Base-by-base conservation (phyloP, 768 basidiomycete species). In the Exidia glandulosa region DNA sequence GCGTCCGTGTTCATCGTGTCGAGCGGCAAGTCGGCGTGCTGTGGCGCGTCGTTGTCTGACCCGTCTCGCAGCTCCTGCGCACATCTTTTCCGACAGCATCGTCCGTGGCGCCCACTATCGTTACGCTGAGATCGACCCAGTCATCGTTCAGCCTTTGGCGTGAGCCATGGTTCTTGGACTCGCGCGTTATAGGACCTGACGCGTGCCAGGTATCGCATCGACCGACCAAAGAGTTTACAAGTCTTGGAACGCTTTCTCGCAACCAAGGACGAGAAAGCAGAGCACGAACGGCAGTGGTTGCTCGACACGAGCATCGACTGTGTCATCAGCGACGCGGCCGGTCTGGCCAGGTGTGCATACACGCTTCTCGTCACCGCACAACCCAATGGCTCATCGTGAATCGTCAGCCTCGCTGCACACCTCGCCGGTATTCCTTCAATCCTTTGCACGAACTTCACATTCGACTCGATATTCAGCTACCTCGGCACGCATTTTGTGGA, bases 401-500 rank as follows among this genome's bases (percentile, higher is more conserved):
- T 48, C 29, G 10, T 48, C 62, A 88, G 86, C 65, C 76, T 85
- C 34, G 86, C 88, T 1, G 88, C 87, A 2, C 80, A 83, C 50
- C 68, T 74, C 36, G 79, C 82, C 0, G 77, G 79, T 1, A 74
- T 90, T n/a, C 88, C 87, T 1, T 85, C 85, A 1, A 75, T 84
- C 41, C 73, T 91, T 19, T 79, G 90, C 63, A 88, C 87, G 48
- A 91, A 91, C 73, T 91, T 91, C 68, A 86, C 87, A 0, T 91
- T 90, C 69, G 88, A 91, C 71, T 86, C 88, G 1, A 87, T 89
- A 13, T 91, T 85, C 69, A 87, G 85, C 62, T 89, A 84, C 63
- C 83, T 90, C 23, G 80, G 84, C 3, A 82, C 86, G 0, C 69
- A 77, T 3, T 68, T 84, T 33, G 65, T 79, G n/a, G 81, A 85